phyloP scores from a whole-genome alignment of 1,284 basidiomycete species.

The Ustilago bromivora region DNA sequence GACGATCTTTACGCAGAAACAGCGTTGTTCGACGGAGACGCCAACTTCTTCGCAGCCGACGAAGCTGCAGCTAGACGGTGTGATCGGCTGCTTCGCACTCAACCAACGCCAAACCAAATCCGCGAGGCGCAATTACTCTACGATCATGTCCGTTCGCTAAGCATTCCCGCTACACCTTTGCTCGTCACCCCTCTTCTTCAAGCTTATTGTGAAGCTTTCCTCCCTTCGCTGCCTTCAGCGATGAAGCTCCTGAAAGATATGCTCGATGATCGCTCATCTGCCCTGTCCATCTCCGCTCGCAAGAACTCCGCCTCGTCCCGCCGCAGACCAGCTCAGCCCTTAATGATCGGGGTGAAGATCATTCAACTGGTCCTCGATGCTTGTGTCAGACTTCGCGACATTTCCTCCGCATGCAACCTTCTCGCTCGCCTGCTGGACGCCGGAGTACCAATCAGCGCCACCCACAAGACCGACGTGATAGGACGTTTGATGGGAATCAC shows the following conservation, averaged over 20 bases:
- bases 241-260: constrained; percentile 46
- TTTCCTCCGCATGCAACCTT: constrained; percentile 29
- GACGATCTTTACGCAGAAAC: background rate
- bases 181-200: constrained; percentile 51
- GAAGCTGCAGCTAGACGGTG: background rate
- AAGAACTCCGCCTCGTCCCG: background rate
- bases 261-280: constrained; percentile 14
- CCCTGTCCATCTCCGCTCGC: background rate
- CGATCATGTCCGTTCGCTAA: constrained; percentile 32
- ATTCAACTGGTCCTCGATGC: constrained; percentile 46
- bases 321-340: background rate
- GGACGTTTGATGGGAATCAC: constrained; percentile 34
- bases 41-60: background rate
- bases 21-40: background rate
- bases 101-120: constrained; percentile 43
- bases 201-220: constrained; percentile 57
- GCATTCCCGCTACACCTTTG: constrained; percentile 34
- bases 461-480: constrained; percentile 24
- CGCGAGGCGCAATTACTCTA: constrained; percentile 56
- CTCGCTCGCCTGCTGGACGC: constrained; percentile 28
- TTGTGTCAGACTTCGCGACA: constrained; percentile 46
- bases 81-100: background rate
- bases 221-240: constrained; percentile 50
- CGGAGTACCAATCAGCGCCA: constrained; percentile 18
- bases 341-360: constrained; percentile 12